Percentiles rank a stretch among this genome's conserved stretches.
phyloP scores from a whole-genome alignment of 2,329 filamentous ascomycete genomes.

The Colletotrichum aenigma region DNA sequence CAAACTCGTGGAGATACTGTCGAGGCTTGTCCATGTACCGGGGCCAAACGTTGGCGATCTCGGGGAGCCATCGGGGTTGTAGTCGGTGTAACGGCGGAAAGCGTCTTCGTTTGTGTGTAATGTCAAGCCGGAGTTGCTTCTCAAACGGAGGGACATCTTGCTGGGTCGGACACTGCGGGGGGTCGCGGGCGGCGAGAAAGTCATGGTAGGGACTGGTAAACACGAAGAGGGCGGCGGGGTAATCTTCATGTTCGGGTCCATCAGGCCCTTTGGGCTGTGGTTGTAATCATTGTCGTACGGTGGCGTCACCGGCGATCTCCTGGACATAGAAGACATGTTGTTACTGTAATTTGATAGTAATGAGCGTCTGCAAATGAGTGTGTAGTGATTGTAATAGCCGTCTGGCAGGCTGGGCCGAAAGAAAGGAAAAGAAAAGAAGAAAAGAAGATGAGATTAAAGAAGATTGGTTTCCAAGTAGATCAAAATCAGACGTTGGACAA shows the following conservation, averaged over 20 bases:
- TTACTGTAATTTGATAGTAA: not conserved
- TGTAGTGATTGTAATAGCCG: not conserved
- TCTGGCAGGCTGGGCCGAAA: not conserved
- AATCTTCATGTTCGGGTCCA: not conserved
- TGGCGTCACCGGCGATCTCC: constrained; percentile 15
- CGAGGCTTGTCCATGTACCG: constrained; percentile 22
- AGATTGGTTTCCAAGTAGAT: not conserved
- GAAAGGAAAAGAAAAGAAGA: not conserved
- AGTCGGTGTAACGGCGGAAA: constrained; percentile 51
- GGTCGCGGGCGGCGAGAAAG: constrained; percentile 28
- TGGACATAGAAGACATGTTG: constrained; percentile 4
- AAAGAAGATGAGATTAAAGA: not conserved
- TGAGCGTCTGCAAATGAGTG: constrained; percentile 2
- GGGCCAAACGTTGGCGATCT: constrained; percentile 25
- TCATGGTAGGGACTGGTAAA: not conserved
- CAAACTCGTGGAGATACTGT: constrained; percentile 19
- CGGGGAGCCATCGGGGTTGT: constrained; percentile 43
- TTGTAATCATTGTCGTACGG: constrained; percentile 4
- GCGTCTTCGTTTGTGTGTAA: constrained; percentile 48
- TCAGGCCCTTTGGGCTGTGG: not conserved
- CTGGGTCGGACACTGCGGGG: constrained; percentile 23
- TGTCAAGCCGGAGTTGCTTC: constrained; percentile 51
- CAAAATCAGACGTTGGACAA: not conserved
- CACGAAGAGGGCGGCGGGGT: not conserved
- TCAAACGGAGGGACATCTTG: constrained; percentile 32